Evolutionary conservation across 2,329 filamentous ascomycete genomes (phyloP), one percentile per base, ranked within the genome.

Genomic region (Cladophialophora bantiana): DNA sequence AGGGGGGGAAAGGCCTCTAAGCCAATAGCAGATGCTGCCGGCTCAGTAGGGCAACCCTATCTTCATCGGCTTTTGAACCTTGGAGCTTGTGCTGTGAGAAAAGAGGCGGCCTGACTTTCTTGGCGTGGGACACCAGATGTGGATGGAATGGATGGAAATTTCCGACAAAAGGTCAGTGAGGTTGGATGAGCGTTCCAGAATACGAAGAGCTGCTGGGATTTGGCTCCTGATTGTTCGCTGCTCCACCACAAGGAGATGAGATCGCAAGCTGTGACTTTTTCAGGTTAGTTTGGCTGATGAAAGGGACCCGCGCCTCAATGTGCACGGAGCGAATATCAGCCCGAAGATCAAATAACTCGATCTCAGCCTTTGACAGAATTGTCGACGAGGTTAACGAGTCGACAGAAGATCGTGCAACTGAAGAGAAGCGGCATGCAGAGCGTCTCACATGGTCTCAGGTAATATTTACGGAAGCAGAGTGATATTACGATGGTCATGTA

Each of bases 21-120:
- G 31, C 60, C 60, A 63, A 63, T 63, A 38, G 54, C 31, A 12
- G 7, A 34, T 26, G 42, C 15, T 18, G 31, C 7, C 9, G 26
- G 42, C 7, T 7, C 26, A 15, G 45, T 3, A 59, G 20, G 31
- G 18, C n/a, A 18, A 7, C 26, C 9, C 32, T 34, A 10, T 18
- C n/a, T 45, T 18, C 26, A 1, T 18, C 7, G 13, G n/a, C 40
- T 35, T n/a, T 50, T 26, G 9, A 20, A 18, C 20, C 13, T 3
- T 59, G 31, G 42, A 52, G 26, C 26, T 20, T 36, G n/a, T 48
- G n/a, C 32, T 59, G 18, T 38, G 20, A 34, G 10, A 38, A 15
- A n/a, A 20, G 7, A 15, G 56, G 35, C 7, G 57, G 57, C 57
- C 57, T 59, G 57, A 59, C 50, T 34, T 35, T 10, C 57, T 59